Percentiles rank a stretch among this genome's conserved stretches.
Evolutionary conservation across 129 eudicot species (phyloP).

Genomic region (Mikania micrantha): DNA sequence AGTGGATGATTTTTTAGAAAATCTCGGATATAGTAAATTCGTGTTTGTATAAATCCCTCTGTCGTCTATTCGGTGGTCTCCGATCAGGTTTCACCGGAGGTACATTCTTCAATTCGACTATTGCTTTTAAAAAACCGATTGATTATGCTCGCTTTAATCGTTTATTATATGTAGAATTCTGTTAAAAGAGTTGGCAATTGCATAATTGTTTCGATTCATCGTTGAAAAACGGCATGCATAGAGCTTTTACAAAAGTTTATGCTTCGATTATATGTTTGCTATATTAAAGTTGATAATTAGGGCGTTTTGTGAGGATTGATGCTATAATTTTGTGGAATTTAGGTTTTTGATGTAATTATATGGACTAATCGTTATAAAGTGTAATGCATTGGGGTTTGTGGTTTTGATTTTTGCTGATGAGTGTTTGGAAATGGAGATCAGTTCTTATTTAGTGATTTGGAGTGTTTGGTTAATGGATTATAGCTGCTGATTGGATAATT

Average conservation of each 20-base stretch:
- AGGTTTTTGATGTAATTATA: background rate
- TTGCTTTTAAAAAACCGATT: background rate
- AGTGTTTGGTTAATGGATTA: background rate
- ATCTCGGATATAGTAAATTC: conserved; percentile 9
- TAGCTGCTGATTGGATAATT: background rate
- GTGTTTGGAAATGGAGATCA: background rate
- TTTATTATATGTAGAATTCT: background rate
- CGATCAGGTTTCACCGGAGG: conserved; percentile 10
- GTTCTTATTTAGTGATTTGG: background rate
- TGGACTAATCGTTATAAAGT: background rate
- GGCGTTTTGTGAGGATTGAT: conserved; percentile 5
- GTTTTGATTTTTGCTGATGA: background rate
- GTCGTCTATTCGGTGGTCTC: conserved; percentile 14
- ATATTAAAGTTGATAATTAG: background rate
- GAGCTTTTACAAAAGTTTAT: conserved; percentile 1
- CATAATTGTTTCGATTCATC: no score
- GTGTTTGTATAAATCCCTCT: background rate
- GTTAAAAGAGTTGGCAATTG: background rate
- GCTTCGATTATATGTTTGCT: background rate
- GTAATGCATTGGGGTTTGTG: background rate
- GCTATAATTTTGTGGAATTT: background rate
- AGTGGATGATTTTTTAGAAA: no score
- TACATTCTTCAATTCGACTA: conserved; percentile 16
- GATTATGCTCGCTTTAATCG: background rate
- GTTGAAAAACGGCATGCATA: conserved; percentile 20